These are phyloP conservation scores for Aleurites moluccanus DNA, from an alignment of 441 rosid genomes.

Conservation along the genomic window DNA sequence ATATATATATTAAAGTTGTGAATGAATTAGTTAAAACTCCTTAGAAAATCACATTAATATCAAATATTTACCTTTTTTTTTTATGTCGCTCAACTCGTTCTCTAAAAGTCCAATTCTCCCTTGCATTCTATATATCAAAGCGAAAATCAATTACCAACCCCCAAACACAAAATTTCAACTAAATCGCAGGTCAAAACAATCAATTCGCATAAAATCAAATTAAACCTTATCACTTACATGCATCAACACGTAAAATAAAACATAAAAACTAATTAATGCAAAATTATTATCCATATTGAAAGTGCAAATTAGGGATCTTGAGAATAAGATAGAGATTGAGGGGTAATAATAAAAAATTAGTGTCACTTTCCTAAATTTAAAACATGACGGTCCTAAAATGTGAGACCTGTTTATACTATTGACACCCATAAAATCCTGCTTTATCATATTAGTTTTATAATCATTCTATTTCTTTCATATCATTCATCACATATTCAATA, in stretches of 20 bases:
- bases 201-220: not conserved
- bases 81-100: no score
- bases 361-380: no score
- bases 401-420: no score
- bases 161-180: constrained; percentile 6
- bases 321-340: constrained; percentile 21
- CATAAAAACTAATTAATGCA: not conserved
- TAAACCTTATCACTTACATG: constrained; percentile 21
- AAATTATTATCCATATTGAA: not conserved
- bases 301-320: constrained; percentile 34
- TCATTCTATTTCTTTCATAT: no score
- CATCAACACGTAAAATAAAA: constrained; percentile 1
- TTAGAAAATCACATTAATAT: no score
- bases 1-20: no score
- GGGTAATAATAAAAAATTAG: constrained; percentile 25
- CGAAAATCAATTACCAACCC: not conserved
- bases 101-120: constrained; percentile 15
- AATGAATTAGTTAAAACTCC: no score
- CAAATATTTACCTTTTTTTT: no score
- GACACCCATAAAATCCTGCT: no score
- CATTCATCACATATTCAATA: no score
- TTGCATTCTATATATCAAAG: not conserved
- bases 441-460: no score
- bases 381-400: no score
- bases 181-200: constrained; percentile 7